Base-by-base conservation (phyloP, 2,329 filamentous ascomycete genomes). In the Talaromyces sp. region DNA sequence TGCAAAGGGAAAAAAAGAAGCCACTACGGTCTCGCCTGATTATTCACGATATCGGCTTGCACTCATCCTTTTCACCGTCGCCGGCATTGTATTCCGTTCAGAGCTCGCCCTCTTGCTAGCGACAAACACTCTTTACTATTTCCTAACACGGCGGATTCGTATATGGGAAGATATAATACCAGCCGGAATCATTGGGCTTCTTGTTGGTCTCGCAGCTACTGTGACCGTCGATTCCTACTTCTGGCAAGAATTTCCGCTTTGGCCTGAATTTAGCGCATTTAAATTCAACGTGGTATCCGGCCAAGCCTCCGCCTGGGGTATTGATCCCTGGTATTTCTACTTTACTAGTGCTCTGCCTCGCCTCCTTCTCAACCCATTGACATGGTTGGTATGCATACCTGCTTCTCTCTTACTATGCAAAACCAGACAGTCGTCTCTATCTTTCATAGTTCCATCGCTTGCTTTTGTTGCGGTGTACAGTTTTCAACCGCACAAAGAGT, bases 401-500 rank as follows among this genome's bases (percentile, higher is more conserved):
- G 27, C 82, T 16, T 80, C 85, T 2, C 68, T 86, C 9, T 74
- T 86, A 6, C 81, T 84, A 2, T 74, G 85, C 6, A 82, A 87
- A 2, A 79, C 88, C 9, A 73, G 75, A 5, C 81, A 83, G 0
- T 73, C 78, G 16, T 79, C 81, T 7, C 72, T 91, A 0, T 81
- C 83, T 47, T 77, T 88, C 9, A 71, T 91, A 3, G 70, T 89
- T 2, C 93, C 95, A 0, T 84, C 86, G 10, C 69, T 96, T 1
- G 76, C 85, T 35, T 99, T 93, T 76, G 83, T 96, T 22, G 84
- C 84, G 4, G 77, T 96, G 50, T 98, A 97, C 82, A 97, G 92
- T 68, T 71, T 92, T 60, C 90, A 97, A 67, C 93, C 94, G 0
- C 95, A 99, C 81, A 99, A 99, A 76, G 95, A 99, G 80, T 90